Conservation (phyloP, 306 rosid genomes). For the Corylus avellana region DNA sequence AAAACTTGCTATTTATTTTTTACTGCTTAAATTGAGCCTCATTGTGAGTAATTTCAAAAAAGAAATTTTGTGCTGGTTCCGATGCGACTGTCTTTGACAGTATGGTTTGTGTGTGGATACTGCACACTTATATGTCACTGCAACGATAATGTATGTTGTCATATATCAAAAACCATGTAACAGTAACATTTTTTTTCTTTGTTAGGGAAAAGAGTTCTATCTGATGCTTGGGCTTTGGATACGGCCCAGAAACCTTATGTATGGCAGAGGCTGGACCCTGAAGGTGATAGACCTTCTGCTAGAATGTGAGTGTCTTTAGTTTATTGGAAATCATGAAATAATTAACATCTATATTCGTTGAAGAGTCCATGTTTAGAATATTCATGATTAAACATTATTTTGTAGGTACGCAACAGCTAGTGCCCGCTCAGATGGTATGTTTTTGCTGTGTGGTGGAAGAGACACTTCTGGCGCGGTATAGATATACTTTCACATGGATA, state of each 20-base stretch:
- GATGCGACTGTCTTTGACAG: not conserved
- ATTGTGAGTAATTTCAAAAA: not conserved
- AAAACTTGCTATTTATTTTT: not conserved
- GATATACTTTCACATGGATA: slow-evolving; percentile 17
- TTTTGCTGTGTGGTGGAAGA: slow-evolving; percentile 98
- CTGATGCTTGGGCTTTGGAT: slow-evolving; percentile 97
- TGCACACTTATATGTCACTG: not conserved
- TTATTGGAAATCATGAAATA: slow-evolving; percentile 20
- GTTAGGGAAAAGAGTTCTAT: slow-evolving; percentile 88
- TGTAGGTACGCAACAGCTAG: slow-evolving; percentile 99
- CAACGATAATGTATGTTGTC: slow-evolving; percentile 22
- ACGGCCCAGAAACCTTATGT: slow-evolving; percentile 96
- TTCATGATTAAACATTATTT: slow-evolving; percentile 33
- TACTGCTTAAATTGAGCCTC: not conserved
- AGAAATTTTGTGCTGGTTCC: not conserved
- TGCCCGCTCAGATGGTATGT: slow-evolving; percentile 99
- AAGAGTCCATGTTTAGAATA: not conserved
- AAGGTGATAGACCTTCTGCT: slow-evolving; percentile 97
- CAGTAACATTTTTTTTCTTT: slow-evolving; percentile 22
- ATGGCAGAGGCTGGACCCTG: slow-evolving; percentile 93
- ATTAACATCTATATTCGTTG: slow-evolving; percentile 13
- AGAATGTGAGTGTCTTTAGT: slow-evolving; percentile 77
- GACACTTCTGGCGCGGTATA: slow-evolving; percentile 94
- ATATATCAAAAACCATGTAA: slow-evolving; percentile 24
- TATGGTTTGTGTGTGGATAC: not conserved